A percentile compares a stretch with the other conserved stretches of the same genome.
Conservation (phyloP, 495 filamentous ascomycete species). For the Opeltia flavorubescens region DNA sequence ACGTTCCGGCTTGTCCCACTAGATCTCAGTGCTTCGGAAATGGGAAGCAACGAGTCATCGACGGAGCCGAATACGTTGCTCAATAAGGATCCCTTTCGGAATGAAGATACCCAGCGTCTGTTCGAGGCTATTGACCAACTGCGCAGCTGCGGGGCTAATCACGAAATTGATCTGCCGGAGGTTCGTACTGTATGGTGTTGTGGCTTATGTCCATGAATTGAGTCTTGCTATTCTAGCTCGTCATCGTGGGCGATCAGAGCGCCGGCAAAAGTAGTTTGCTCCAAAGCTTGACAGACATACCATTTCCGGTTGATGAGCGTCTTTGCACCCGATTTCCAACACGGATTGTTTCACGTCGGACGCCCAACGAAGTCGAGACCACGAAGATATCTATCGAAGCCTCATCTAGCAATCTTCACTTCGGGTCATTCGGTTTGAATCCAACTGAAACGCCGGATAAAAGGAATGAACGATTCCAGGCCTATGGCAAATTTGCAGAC, state of each 20-base stretch:
- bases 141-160: not conserved
- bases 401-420: not conserved
- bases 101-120: not conserved
- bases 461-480: conserved; percentile 12
- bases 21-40: too few relatives aligned
- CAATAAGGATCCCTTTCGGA: not conserved
- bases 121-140: conserved; percentile 3
- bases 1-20: too few relatives aligned
- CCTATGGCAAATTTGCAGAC: conserved; percentile 14
- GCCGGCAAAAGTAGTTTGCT: conserved; percentile 25
- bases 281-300: conserved; percentile 25
- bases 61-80: not conserved
- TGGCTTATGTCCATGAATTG: not conserved
- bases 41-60: too few relatives aligned
- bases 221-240: not conserved
- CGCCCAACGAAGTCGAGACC: conserved; percentile 15
- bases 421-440: not conserved
- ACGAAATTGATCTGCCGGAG: not conserved
- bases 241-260: conserved; percentile 22
- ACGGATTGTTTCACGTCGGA: conserved; percentile 30
- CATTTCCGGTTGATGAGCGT: conserved; percentile 20
- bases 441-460: conserved; percentile 12
- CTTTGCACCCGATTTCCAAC: conserved; percentile 35
- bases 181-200: not conserved
- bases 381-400: conserved; percentile 23